These are phyloP conservation scores for Lachnellula hyalina DNA, from an alignment of 2,329 filamentous ascomycete species.

Conservation along the genomic window DNA sequence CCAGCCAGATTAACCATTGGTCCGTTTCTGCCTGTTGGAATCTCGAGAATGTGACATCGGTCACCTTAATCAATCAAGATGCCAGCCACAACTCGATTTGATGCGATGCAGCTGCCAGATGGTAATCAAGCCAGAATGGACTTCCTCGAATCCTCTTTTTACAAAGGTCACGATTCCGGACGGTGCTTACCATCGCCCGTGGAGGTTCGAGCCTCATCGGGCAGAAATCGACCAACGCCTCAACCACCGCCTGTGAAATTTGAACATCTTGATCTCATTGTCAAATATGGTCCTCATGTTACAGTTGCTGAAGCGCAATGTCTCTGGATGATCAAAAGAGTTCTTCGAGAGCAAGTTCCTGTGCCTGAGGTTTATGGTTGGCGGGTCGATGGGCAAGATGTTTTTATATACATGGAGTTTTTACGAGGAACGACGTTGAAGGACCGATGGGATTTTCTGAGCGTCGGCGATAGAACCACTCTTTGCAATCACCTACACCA, in stretches of 20 bases:
- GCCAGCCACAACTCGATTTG: too few relatives aligned
- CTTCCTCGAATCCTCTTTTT: background rate
- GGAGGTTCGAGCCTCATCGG: background rate
- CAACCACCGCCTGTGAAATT: slow-evolving; percentile 22
- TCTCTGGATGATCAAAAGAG: slow-evolving; percentile 27
- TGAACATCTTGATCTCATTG: slow-evolving; percentile 29
- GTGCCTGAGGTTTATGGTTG: slow-evolving; percentile 36
- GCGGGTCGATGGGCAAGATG: slow-evolving; percentile 23
- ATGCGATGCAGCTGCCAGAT: too few relatives aligned
- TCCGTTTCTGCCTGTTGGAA: too few relatives aligned
- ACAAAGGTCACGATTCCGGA: background rate
- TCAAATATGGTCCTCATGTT: slow-evolving; percentile 30
- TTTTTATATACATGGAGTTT: slow-evolving; percentile 28
- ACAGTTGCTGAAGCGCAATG: slow-evolving; percentile 29
- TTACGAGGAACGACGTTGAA: slow-evolving; percentile 18
- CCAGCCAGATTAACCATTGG: too few relatives aligned
- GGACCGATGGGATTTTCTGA: slow-evolving; percentile 13
- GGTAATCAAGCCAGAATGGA: background rate
- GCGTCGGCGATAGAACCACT: background rate
- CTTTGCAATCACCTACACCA: background rate
- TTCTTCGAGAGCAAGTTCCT: slow-evolving; percentile 20
- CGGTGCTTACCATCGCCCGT: background rate
- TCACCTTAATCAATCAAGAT: too few relatives aligned
- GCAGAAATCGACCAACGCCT: background rate
- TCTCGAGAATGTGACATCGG: too few relatives aligned